Conservation (phyloP, 139 green algal genomes). For the Tetradesmus obliquus region DNA sequence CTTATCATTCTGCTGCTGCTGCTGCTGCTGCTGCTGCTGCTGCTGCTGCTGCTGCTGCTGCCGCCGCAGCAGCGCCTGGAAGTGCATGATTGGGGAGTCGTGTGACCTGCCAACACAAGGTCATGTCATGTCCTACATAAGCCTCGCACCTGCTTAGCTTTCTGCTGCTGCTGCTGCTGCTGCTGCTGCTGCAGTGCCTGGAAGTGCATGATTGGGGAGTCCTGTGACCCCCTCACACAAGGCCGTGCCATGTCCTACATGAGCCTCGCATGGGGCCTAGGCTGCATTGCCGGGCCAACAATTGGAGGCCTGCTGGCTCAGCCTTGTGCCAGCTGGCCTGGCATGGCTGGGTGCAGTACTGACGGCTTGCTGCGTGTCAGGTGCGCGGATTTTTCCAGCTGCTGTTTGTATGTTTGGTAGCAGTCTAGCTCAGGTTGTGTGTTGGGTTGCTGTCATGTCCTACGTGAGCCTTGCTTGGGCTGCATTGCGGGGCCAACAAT, state of each 20-base stretch:
- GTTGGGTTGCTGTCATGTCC: background rate
- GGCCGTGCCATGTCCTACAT: slow-evolving; percentile 18
- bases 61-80: no score
- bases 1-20: background rate
- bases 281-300: slow-evolving; percentile 55
- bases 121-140: background rate
- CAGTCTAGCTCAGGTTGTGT: slow-evolving; percentile 4
- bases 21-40: background rate
- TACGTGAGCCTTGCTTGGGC: background rate
- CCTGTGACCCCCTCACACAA: slow-evolving; percentile 21
- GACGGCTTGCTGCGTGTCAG: background rate
- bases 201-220: slow-evolving; percentile 65
- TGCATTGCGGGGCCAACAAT: slow-evolving; percentile 2
- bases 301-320: slow-evolving; percentile 51
- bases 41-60: no score
- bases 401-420: background rate
- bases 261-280: slow-evolving; percentile 51
- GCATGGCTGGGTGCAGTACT: slow-evolving; percentile 39
- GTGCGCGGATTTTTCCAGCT: background rate
- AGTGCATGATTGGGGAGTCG: background rate
- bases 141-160: no score
- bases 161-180: no score
- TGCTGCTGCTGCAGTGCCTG: slow-evolving; percentile 41
- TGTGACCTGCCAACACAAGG: no score
- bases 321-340: slow-evolving; percentile 45